Conservation (phyloP, 1,139 yeast genomes). For the Protomyces gravidus region DNA sequence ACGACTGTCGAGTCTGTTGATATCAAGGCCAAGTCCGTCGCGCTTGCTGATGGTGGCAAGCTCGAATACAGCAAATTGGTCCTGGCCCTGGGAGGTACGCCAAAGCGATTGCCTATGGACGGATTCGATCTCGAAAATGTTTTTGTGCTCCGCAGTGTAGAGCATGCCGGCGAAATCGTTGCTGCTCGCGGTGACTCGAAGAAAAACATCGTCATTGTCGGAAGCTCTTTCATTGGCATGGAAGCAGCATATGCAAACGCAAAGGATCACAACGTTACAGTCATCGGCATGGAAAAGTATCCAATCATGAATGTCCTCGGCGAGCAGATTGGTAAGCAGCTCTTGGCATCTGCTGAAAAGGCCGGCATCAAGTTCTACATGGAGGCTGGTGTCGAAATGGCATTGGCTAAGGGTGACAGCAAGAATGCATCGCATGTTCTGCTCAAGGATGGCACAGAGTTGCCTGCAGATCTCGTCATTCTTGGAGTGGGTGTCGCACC, state of each 20-base stretch:
- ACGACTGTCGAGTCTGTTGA: slow-evolving; percentile 29
- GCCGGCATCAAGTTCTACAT: slow-evolving; percentile 28
- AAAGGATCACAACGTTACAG: slow-evolving; percentile 29
- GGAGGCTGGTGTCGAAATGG: slow-evolving; percentile 30
- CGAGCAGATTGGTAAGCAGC: slow-evolving; percentile 25
- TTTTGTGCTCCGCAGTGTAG: slow-evolving; percentile 28
- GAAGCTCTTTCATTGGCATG: slow-evolving; percentile 32
- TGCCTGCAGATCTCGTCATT: slow-evolving; percentile 31
- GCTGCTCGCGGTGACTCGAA: slow-evolving; percentile 27
- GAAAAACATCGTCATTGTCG: slow-evolving; percentile 31
- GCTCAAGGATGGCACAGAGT: slow-evolving; percentile 30
- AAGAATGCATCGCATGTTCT: slow-evolving; percentile 22
- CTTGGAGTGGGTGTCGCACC: slow-evolving; percentile 32
- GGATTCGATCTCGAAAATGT: slow-evolving; percentile 30
- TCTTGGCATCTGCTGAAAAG: slow-evolving; percentile 26
- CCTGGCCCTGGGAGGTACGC: slow-evolving; percentile 32
- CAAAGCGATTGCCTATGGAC: slow-evolving; percentile 29
- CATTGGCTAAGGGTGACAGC: slow-evolving; percentile 16
- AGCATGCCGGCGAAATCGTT: slow-evolving; percentile 26
- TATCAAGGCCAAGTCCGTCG: slow-evolving; percentile 18
- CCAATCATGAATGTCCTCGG: slow-evolving; percentile 30
- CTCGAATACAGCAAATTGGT: slow-evolving; percentile 26
- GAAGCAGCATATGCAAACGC: slow-evolving; percentile 30
- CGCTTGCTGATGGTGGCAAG: slow-evolving; percentile 10
- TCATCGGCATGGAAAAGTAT: slow-evolving; percentile 28